phyloP scores from a whole-genome alignment of 1,139 yeast genomes.

The Debaryomycetaceae sp. region DNA sequence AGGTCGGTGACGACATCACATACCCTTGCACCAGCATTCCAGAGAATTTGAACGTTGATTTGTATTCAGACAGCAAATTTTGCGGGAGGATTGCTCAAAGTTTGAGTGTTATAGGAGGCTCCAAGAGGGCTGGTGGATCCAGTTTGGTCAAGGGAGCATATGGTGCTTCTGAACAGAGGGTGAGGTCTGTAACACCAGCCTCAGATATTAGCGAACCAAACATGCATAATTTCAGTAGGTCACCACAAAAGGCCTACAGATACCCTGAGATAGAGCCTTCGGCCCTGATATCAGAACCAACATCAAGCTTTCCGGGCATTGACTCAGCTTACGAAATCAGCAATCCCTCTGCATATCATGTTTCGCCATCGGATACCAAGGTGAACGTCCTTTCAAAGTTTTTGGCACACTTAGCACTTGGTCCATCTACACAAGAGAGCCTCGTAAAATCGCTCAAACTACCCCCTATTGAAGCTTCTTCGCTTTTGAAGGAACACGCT shows the following conservation, averaged over 20 bases:
- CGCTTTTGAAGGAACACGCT: slow-evolving; percentile 15
- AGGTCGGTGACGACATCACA: slow-evolving; percentile 13
- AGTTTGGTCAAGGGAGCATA: slow-evolving; percentile 2
- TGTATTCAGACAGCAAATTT: slow-evolving; percentile 22
- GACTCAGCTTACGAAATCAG: neutral
- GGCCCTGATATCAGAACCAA: neutral
- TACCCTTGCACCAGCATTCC: slow-evolving; percentile 35
- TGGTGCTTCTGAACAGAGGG: neutral
- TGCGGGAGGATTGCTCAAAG: slow-evolving; percentile 32
- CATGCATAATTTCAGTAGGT: neutral
- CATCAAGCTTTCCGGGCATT: neutral
- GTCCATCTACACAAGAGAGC: slow-evolving; percentile 28
- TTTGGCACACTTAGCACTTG: slow-evolving; percentile 34
- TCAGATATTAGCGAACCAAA: neutral
- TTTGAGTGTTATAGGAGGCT: slow-evolving; percentile 31
- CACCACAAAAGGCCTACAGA: slow-evolving; percentile 1
- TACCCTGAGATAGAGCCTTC: neutral
- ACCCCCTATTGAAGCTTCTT: slow-evolving; percentile 3
- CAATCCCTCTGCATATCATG: slow-evolving; percentile 15
- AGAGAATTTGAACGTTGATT: slow-evolving; percentile 36
- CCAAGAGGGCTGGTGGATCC: slow-evolving; percentile 24
- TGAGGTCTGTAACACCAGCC: neutral
- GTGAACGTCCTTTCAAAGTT: slow-evolving; percentile 22
- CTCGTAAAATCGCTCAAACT: slow-evolving; percentile 12
- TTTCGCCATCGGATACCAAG: slow-evolving; percentile 18